Base-by-base conservation (phyloP, 2,329 filamentous ascomycete genomes). In the Penicillium brasilianum region DNA sequence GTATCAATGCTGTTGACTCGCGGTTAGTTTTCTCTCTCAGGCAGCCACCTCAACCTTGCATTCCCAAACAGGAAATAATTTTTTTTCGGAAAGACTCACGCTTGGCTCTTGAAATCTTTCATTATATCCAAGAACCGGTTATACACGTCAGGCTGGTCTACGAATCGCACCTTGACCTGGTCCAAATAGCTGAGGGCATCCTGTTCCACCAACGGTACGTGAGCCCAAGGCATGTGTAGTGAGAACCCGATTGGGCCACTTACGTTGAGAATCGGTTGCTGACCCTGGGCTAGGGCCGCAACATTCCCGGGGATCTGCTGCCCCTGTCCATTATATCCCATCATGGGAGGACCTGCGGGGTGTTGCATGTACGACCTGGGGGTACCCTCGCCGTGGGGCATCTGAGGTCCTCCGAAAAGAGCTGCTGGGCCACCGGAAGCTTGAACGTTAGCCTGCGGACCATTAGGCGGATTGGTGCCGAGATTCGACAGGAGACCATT, bases 31-130 rank as follows among this genome's bases (percentile, higher is more conserved):
- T 34, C 44, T 52, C 30, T n/a, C 28, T 32, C 28, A 36, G 32
- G 48, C 25, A 50, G 9, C 30, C 16, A 50, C 34, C 50, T 10
- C 16, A 36, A 20, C 22, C 32, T 37, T 37, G 34, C 44, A 22
- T 34, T 8, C 25, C 25, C 25, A 30, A 28, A 30, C 16, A 48
- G 14, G 22, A 9, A 3, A 28, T n/a, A n/a, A n/a, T n/a, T n/a
- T n/a, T n/a, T n/a, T n/a, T n/a, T n/a, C n/a, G n/a, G n/a, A 30
- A 28, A 55, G 34, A 85, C 90, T 80, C 82, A 93, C 87, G 93
- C 93, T 80, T 97, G 94, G 71, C 93, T 97, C 80, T 99, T 99
- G 77, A 99, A 99, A 71, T 99, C 95, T 74, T 99, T 99, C 95
- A 99, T 99, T 52, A 99, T 99, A 70, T 99, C 95, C 49, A 99